phyloP scores from a whole-genome alignment of 495 filamentous ascomycete genomes.

The Cladorrhinum samala region DNA sequence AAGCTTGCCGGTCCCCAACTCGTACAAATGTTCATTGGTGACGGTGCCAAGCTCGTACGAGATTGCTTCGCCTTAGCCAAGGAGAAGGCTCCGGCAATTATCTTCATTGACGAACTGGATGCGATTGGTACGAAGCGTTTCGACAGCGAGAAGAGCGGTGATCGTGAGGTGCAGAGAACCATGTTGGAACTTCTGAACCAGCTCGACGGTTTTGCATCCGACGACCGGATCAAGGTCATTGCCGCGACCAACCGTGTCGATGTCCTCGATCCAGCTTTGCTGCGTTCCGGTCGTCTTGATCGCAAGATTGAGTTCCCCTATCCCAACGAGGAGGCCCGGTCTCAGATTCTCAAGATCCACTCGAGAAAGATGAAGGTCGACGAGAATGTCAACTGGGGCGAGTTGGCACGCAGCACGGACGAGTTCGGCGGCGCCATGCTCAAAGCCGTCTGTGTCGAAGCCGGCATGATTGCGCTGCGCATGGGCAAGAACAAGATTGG shows the following conservation, averaged over 20 bases:
- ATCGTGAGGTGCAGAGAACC: constrained; percentile 95
- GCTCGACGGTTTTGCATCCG: constrained; percentile 96
- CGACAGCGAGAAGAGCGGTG: constrained; percentile 96
- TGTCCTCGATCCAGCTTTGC: constrained; percentile 88
- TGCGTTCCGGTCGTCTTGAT: constrained; percentile 91
- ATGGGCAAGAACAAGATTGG: constrained; percentile 89
- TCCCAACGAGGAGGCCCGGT: constrained; percentile 96
- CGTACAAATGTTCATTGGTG: constrained; percentile 99
- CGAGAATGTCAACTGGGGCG: constrained; percentile 88
- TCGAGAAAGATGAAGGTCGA: constrained; percentile 98
- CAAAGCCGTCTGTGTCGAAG: constrained; percentile 98
- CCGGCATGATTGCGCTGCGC: constrained; percentile 96
- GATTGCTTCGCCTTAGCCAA: constrained; percentile 97
- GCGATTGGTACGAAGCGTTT: constrained; percentile 98
- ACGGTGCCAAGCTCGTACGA: constrained; percentile 94
- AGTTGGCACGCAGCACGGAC: constrained; percentile 94
- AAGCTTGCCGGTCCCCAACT: constrained; percentile 97
- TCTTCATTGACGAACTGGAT: constrained; percentile 99
- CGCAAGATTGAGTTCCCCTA: constrained; percentile 99
- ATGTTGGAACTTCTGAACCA: constrained; percentile 99
- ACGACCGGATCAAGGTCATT: constrained; percentile 97
- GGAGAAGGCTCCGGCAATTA: constrained; percentile 96
- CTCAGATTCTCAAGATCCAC: constrained; percentile 96
- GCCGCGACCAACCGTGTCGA: constrained; percentile 98
- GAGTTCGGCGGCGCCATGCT: constrained; percentile 97